A percentile compares a stretch with the other conserved stretches of the same genome.
Conservation (phyloP, 2,329 filamentous ascomycete genomes). For the Ophiocordyceps sinensis region DNA sequence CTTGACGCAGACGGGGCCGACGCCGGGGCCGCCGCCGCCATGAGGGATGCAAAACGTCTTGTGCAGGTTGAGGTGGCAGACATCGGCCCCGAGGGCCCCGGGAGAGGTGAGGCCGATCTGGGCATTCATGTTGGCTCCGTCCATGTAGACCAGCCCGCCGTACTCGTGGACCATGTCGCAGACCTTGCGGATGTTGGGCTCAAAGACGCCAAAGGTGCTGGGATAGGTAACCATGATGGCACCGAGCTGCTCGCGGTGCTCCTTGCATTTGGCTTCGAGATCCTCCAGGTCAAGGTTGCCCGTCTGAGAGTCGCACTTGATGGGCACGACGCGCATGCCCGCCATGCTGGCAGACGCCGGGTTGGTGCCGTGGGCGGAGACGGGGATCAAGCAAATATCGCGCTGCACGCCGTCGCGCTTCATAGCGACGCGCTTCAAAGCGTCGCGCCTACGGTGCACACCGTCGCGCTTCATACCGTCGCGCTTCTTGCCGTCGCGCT, state of each 20-base stretch:
- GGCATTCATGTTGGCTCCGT: conserved; percentile 96
- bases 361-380: conserved; percentile 92
- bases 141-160: conserved; percentile 95
- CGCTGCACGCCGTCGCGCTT: conserved; percentile 55
- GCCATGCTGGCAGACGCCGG: conserved; percentile 92
- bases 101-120: conserved; percentile 93
- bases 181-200: conserved; percentile 73
- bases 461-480: too few relatives aligned
- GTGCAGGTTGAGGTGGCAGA: conserved; percentile 94
- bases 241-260: conserved; percentile 71
- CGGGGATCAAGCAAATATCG: conserved; percentile 86
- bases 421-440: too few relatives aligned
- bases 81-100: conserved; percentile 88
- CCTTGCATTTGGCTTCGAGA: conserved; percentile 74
- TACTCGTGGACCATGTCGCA: conserved; percentile 75
- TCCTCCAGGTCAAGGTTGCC: conserved; percentile 84
- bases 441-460: too few relatives aligned
- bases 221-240: conserved; percentile 98
- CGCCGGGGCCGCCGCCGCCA: conserved; percentile 83
- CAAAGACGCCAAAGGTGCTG: conserved; percentile 88
- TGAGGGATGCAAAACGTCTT: conserved; percentile 99
- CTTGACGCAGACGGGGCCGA: conserved; percentile 88
- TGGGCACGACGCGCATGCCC: conserved; percentile 81
- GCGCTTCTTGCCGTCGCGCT: too few relatives aligned
- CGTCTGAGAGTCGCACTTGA: conserved; percentile 79